Evolutionary conservation across 208 protist species (phyloP).

Genomic region (Naegleria lovaniensis): DNA sequence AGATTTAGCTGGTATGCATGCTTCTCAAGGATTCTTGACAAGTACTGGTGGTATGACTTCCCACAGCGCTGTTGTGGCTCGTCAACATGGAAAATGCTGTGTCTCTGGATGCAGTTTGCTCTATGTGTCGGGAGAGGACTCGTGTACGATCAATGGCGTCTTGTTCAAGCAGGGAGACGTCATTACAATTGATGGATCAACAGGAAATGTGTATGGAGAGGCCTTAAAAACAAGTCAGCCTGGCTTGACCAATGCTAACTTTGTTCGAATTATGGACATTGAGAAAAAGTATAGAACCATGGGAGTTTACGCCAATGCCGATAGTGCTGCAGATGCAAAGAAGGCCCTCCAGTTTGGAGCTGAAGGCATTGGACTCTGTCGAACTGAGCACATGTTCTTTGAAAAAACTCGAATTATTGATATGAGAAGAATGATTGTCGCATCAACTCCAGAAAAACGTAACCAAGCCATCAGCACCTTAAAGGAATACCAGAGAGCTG

Average conservation of each 20-base stretch:
- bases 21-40: conserved; percentile 76
- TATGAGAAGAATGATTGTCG: conserved; percentile 85
- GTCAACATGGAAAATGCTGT: conserved; percentile 88
- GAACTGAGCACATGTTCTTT: conserved; percentile 95
- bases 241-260: conserved; percentile 57
- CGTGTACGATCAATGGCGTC: conserved; percentile 55
- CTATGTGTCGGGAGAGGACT: conserved; percentile 56
- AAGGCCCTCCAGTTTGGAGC: conserved; percentile 73
- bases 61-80: conserved; percentile 86
- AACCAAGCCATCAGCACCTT: conserved; percentile 69
- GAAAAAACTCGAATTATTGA: conserved; percentile 63
- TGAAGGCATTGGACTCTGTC: conserved; percentile 82
- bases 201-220: conserved; percentile 70
- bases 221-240: conserved; percentile 54
- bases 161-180: conserved; percentile 66
- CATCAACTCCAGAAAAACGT: conserved; percentile 60
- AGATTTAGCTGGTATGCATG: conserved; percentile 81
- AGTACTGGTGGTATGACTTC: conserved; percentile 83
- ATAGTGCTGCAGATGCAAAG: conserved; percentile 64
- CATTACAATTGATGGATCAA: conserved; percentile 78
- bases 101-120: conserved; percentile 74
- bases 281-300: conserved; percentile 64
- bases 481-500: conserved; percentile 69
- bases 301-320: conserved; percentile 78
- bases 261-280: conserved; percentile 67